Evolutionary conservation across 169 alveolate genomes (phyloP), one percentile per base, ranked within the genome.

Genomic region (Plasmodium blacklocki): DNA sequence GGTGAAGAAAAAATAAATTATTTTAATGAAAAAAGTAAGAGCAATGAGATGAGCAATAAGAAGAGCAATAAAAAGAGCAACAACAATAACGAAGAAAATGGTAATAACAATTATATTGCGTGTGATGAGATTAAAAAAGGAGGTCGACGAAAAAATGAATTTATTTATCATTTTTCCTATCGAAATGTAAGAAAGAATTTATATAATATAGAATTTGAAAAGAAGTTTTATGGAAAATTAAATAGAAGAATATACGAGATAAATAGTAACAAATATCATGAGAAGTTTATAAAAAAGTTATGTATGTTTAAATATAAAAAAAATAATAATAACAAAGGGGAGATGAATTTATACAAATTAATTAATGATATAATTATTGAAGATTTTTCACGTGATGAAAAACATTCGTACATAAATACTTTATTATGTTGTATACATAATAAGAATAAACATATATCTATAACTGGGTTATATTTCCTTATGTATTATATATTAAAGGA

Each of bases 381-480:
- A 32, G 43, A 32, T 72, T 64, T 73, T 72, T 71, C 66, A 15
- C 7, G 11, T 2, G 47, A 49, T 26, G 92, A 86, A 66, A 86
- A 86, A 58, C 58, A 45, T n/a, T 58, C 76, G 4, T 71, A 72
- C 58, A 12, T 86, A 26, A 86, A 86, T 54, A 59, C 14, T 15
- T 87, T 86, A 19, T 59, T 86, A 23, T 26, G 45, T 59, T 71
- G 92, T 72, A 86, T 86, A 18, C 92, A 86, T 47, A 86, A 86
- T 54, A 70, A 50, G 45, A 72, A 86, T 18, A 86, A 54, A 73
- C 23, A 18, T 26, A 58, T 86, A 49, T 71, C 92, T 11, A 59
- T 72, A 12, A 62, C 56, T 21, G 88, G 92, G 14, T 54, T 86
- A 39, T 71, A 73, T 56, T 54, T 86, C 23, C 87, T 86, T 18